These are phyloP conservation scores for Ophiocordyceps camponoti-saundersi DNA, from an alignment of 2,329 filamentous ascomycete genomes.

Conservation along the genomic window DNA sequence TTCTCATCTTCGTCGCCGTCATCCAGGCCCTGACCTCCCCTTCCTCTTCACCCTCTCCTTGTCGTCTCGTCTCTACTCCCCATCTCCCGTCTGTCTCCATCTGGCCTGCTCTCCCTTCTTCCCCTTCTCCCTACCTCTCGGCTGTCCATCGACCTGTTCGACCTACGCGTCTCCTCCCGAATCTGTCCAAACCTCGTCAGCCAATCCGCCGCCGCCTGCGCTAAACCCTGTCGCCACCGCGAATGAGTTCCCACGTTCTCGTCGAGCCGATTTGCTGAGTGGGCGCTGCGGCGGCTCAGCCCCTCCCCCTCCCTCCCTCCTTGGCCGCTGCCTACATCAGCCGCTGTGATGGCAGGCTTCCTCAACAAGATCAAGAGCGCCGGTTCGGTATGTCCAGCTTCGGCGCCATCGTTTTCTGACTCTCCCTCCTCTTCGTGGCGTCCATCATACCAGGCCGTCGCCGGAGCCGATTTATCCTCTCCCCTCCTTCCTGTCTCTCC, in stretches of 20 bases:
- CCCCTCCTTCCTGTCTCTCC: not conserved
- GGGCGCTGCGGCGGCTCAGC: conserved; percentile 14
- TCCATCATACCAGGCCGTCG: not conserved
- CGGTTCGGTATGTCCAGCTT: conserved; percentile 28
- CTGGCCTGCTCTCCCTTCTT: not conserved
- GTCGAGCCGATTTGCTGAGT: conserved; percentile 12
- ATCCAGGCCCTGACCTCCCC: not conserved
- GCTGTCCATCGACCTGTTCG: not conserved
- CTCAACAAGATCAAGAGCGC: conserved; percentile 41
- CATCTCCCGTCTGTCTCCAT: not conserved
- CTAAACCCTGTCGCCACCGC: not conserved
- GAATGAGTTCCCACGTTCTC: conserved; percentile 5
- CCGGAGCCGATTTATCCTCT: no score
- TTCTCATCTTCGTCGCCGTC: not conserved
- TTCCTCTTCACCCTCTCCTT: not conserved
- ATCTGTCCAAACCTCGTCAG: not conserved
- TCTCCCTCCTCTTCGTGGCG: no score
- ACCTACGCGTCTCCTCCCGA: not conserved
- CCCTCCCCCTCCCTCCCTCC: conserved; percentile 12
- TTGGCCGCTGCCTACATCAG: conserved; percentile 4
- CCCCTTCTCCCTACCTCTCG: not conserved
- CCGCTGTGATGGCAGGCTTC: conserved; percentile 33
- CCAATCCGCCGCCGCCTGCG: not conserved
- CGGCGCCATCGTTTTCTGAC: not conserved
- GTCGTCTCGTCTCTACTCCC: not conserved